Percentiles rank a stretch among this genome's conserved stretches.
phyloP scores from a whole-genome alignment of 169 alveolate genomes.

The Theileria parva region DNA sequence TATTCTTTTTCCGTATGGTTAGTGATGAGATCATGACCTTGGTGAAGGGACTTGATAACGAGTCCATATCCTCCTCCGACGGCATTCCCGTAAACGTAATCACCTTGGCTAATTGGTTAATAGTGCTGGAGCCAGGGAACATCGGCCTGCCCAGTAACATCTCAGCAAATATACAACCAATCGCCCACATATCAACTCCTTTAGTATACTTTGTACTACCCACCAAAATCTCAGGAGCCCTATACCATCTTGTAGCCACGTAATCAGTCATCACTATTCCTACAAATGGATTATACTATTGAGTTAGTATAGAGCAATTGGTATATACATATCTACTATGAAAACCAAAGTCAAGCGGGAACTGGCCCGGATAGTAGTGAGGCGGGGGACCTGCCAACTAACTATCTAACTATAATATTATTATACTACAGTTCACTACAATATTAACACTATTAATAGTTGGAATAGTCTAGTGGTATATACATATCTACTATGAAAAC shows the following conservation, averaged over 20 bases:
- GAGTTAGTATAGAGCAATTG: neutral
- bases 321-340: too few relatives aligned
- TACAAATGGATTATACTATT: too few relatives aligned
- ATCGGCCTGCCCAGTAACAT: conserved; percentile 93
- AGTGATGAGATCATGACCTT: conserved; percentile 56
- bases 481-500: too few relatives aligned
- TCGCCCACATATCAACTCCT: conserved; percentile 99
- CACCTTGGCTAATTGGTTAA: conserved; percentile 91
- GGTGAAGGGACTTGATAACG: conserved; percentile 83
- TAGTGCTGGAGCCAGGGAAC: conserved; percentile 98
- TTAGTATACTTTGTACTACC: conserved; percentile 97
- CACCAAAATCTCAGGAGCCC: conserved; percentile 97
- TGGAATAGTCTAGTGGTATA: too few relatives aligned
- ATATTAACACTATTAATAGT: too few relatives aligned
- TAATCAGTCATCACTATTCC: conserved; percentile 93
- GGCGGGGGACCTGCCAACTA: too few relatives aligned
- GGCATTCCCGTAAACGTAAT: conserved; percentile 94
- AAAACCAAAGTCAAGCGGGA: too few relatives aligned
- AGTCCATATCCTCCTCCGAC: conserved; percentile 86
- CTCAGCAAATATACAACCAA: conserved; percentile 98
- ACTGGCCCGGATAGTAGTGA: too few relatives aligned
- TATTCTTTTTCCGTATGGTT: conserved; percentile 12
- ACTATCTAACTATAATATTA: too few relatives aligned
- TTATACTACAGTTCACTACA: too few relatives aligned
- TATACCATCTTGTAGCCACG: conserved; percentile 99